These are phyloP conservation scores for Talaromyces trachyspermus DNA, from an alignment of 495 filamentous ascomycete genomes.

Conservation along the genomic window DNA sequence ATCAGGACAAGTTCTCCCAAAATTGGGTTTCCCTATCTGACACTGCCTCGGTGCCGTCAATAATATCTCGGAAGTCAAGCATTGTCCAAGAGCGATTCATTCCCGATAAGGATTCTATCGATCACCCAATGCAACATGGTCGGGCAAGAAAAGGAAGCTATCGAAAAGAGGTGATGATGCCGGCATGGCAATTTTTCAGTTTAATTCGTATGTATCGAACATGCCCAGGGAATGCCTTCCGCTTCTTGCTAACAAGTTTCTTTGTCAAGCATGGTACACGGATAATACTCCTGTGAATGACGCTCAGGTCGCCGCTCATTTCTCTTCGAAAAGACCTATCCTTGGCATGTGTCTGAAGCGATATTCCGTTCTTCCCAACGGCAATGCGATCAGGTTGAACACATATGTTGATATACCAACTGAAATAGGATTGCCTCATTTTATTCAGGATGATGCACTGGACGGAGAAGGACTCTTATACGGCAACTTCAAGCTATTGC, in stretches of 20 bases:
- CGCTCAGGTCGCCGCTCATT: constrained; percentile 64
- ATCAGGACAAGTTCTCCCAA: constrained; percentile 25
- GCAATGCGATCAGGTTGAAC: constrained; percentile 58
- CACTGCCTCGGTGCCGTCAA: constrained; percentile 14
- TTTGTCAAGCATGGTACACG: constrained; percentile 57
- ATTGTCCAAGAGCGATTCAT: constrained; percentile 57
- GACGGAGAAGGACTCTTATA: constrained; percentile 56
- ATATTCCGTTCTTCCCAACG: constrained; percentile 68
- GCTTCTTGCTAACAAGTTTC: constrained; percentile 28
- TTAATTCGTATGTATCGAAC: constrained; percentile 58
- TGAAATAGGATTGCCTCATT: constrained; percentile 80
- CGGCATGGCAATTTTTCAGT: constrained; percentile 96
- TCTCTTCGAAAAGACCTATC: constrained; percentile 67
- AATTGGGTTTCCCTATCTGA: constrained; percentile 26
- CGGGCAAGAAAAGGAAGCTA: constrained; percentile 40
- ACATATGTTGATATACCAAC: constrained; percentile 89
- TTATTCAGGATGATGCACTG: constrained; percentile 73
- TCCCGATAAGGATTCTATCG: constrained; percentile 36
- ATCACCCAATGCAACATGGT: constrained; percentile 17
- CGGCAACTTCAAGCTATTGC: constrained; percentile 78
- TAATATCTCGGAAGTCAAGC: constrained; percentile 43
- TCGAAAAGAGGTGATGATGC: constrained; percentile 84
- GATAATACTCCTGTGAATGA: constrained; percentile 65
- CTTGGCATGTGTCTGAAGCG: constrained; percentile 88
- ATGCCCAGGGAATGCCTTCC: not conserved